Base-by-base conservation (phyloP, 768 basidiomycete species). In the Kwoniella sp. region DNA sequence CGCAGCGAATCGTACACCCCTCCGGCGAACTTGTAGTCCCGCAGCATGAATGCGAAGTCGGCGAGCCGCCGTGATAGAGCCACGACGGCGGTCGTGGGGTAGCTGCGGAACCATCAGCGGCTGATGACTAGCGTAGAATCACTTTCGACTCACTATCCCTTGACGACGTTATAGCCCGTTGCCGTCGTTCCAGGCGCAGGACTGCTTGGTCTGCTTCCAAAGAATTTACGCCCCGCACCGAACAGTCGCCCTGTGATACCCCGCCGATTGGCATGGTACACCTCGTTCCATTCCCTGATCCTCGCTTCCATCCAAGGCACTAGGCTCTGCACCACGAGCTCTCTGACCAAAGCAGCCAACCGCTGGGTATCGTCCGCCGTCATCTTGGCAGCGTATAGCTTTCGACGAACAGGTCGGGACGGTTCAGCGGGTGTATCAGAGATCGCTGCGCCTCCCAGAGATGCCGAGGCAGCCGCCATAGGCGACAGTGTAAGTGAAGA, bases 301-400 rank as follows among this genome's bases (percentile, higher is more conserved):
- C 84, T 85, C 65, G 85, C 88, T 76, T 98, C 93, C 89, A 98
- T 92, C 88, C 88, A 96, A 0, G 92, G 92, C 2, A 96, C 73
- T 38, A 98, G 74, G 67, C 87, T 91, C 83, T 87, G 89, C 10
- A 85, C 83, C 3, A 89, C 79, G 61, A 96, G 86, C 72, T 95
- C 92, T 38, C 90, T 81, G 9, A 88, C 80, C 63, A 96, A 89
- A 46, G 82, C 81, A 4, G 56, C 69, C n/a, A 70, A 45, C 27
- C 69, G 29, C 47, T 67, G 65, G 12, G 65, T 65, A 41, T 70
- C 69, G 17, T 65, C 65, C 7, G 63, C 56, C 0, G 55, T 56
- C 28, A 70, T 22, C 29, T 57, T 59, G 1, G 60, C 23, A 14
- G 57, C 69, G 46, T 67, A 67, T 10, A 61, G 47, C 41, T 69